Base-by-base conservation (phyloP, 2,329 filamentous ascomycete genomes). In the Colletotrichum karsti region DNA sequence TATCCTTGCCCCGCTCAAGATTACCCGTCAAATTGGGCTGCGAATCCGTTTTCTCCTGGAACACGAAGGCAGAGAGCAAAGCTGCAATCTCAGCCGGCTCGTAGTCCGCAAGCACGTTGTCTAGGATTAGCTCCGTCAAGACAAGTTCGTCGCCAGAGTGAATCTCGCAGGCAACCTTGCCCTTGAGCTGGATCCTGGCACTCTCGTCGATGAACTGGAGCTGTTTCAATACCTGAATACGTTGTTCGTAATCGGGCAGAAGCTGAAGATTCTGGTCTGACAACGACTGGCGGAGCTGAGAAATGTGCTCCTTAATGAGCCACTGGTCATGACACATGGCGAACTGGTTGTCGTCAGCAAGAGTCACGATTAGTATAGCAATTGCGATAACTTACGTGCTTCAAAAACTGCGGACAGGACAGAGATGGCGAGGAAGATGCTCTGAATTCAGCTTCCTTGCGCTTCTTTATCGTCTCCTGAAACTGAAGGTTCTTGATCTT, bases 101-200 rank as follows among this genome's bases (percentile, higher is more conserved):
- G 79, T 96, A 98, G 69, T 97, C 93, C 56, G 95, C 95, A 3
- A 99, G 90, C 2, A 98, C 94, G 74, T 99, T 99, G 80, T 99
- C 96, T 18, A 99, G 90, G 53, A 99, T 94, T 6, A 98, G 88
- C 78, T 99, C 96, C 0, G 96, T 99, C 18, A 99, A 88, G 1
- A 99, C 95, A 0, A 99, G 88, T 80, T 99, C 96, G 77, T 98
- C 95, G 18, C 95, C 95, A 0, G 95, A 98, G 80, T 98, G 96
- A 68, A 99, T 95, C 80, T 99, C 96, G 81, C 96, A 99, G 5
- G 96, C 96, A 22, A 99, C 96, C 79, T 98, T 98, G 79, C 96
- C 96, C 82, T 99, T 99, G 70, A 99, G 88, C 81, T 97, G 93
- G 41, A 99, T 97, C 22, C 95, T 91, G 5, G 91, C 91, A 48